phyloP scores from a whole-genome alignment of 495 filamentous ascomycete genomes.

The Cercophora newfieldiana region DNA sequence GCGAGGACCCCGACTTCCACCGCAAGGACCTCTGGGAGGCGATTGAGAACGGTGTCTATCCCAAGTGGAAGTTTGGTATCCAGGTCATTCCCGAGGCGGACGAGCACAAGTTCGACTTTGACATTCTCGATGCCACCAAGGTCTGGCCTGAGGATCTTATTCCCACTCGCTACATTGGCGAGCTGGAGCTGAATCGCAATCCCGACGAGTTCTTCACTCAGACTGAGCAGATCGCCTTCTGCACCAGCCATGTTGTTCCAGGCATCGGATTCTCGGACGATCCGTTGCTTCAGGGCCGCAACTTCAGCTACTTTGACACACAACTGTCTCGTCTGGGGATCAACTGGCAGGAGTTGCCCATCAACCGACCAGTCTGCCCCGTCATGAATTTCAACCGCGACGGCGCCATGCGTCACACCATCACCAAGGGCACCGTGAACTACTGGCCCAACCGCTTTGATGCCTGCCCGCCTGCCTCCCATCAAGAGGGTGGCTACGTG shows the following conservation, averaged over 20 bases:
- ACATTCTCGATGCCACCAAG: conserved; percentile 90
- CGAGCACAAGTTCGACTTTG: conserved; percentile 83
- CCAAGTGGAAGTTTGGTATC: conserved; percentile 82
- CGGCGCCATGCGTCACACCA: conserved; percentile 61
- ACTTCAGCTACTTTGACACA: conserved; percentile 87
- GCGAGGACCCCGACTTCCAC: conserved; percentile 87
- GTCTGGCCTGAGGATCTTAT: conserved; percentile 84
- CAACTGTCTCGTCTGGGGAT: conserved; percentile 78
- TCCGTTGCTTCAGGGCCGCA: conserved; percentile 77
- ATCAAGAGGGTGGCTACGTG: conserved; percentile 63
- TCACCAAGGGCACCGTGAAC: conserved; percentile 67
- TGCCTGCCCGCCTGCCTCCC: conserved; percentile 58
- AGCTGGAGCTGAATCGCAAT: conserved; percentile 80
- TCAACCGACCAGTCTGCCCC: conserved; percentile 75
- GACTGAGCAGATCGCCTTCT: conserved; percentile 83
- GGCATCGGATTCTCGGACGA: conserved; percentile 88
- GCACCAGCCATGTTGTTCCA: conserved; percentile 80
- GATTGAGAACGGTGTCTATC: conserved; percentile 72
- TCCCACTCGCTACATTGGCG: conserved; percentile 76
- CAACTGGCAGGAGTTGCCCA: conserved; percentile 85
- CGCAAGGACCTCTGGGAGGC: conserved; percentile 79
- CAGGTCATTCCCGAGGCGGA: conserved; percentile 71
- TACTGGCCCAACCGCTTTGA: conserved; percentile 87
- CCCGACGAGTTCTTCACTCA: conserved; percentile 85
- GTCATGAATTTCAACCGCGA: conserved; percentile 81